Evolutionary conservation across 306 rosid genomes (phyloP).

Genomic region (Canavalia gladiata): DNA sequence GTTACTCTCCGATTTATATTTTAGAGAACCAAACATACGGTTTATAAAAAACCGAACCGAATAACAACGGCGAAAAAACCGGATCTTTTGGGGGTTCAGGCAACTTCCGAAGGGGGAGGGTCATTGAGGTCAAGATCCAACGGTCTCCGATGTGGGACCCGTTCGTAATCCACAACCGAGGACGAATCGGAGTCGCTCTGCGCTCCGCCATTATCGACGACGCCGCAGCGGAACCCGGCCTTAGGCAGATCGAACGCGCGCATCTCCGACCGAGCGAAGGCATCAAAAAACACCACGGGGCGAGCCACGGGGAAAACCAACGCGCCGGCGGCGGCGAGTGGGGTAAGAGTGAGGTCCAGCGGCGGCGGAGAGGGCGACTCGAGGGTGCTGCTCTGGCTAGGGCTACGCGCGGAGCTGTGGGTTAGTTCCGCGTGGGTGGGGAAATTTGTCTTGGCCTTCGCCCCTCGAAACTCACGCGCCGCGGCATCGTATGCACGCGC

Average conservation of each 20-base stretch:
- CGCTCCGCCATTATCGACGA: slow-evolving; percentile 12
- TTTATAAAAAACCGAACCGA: background rate
- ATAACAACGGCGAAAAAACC: background rate
- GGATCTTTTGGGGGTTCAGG: slow-evolving; percentile 42
- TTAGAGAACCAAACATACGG: background rate
- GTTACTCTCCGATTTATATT: background rate
- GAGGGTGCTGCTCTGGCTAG: slow-evolving; percentile 71
- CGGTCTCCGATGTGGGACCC: slow-evolving; percentile 21
- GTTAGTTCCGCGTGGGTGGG: slow-evolving; percentile 44
- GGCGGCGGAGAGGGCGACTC: slow-evolving; percentile 55
- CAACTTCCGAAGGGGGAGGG: slow-evolving; percentile 64
- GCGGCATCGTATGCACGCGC: slow-evolving; percentile 84
- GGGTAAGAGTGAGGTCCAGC: slow-evolving; percentile 48
- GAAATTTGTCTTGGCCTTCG: slow-evolving; percentile 76
- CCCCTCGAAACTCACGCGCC: slow-evolving; percentile 77
- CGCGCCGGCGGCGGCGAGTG: slow-evolving; percentile 28
- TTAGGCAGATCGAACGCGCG: slow-evolving; percentile 44
- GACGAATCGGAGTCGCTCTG: slow-evolving; percentile 69
- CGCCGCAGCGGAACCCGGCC: background rate
- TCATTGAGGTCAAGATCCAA: slow-evolving; percentile 75
- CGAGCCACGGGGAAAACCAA: slow-evolving; percentile 41
- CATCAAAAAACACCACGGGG: slow-evolving; percentile 60
- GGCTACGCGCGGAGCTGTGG: slow-evolving; percentile 47
- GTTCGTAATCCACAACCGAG: slow-evolving; percentile 61
- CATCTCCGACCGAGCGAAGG: slow-evolving; percentile 52